Evolutionary conservation across 371 early-diverging fungal species (phyloP).

Genomic region (Rhizomucor miehei): DNA sequence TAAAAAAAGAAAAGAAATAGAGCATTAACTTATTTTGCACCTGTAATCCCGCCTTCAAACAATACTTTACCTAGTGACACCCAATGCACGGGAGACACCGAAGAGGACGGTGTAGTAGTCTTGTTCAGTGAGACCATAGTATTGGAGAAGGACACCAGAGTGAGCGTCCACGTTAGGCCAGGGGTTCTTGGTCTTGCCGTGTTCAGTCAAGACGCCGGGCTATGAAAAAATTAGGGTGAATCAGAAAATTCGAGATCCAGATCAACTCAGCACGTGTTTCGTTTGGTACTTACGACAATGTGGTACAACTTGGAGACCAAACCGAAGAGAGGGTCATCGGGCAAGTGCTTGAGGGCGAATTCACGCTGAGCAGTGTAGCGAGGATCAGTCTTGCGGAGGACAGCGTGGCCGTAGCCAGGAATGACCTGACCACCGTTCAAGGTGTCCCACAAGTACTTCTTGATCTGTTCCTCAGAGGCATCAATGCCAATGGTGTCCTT

Average conservation of each 20-base stretch:
- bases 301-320: constrained; percentile 95
- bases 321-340: constrained; percentile 95
- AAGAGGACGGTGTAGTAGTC: constrained; percentile 99
- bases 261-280: background rate
- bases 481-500: constrained; percentile 81
- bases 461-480: constrained; percentile 90
- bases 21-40: too few species aligned
- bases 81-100: constrained; percentile 97
- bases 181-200: constrained; percentile 99
- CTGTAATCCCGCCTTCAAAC: background rate
- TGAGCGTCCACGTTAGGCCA: constrained; percentile 99
- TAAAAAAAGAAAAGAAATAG: background rate
- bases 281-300: constrained; percentile 64
- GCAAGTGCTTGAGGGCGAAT: constrained; percentile 97
- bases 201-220: constrained; percentile 95
- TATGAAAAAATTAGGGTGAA: constrained; percentile 10
- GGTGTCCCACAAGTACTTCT: constrained; percentile 94
- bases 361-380: constrained; percentile 98
- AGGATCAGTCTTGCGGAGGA: constrained; percentile 95
- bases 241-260: background rate
- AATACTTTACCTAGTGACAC: constrained; percentile 66
- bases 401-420: constrained; percentile 99
- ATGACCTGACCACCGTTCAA: constrained; percentile 96
- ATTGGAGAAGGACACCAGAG: constrained; percentile 95
- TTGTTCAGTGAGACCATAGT: constrained; percentile 96